Percentiles rank a stretch among this genome's conserved stretches.
These are phyloP conservation scores for Pseudozyma flocculosa DNA, from an alignment of 1,284 basidiomycete species.

Conservation along the genomic window DNA sequence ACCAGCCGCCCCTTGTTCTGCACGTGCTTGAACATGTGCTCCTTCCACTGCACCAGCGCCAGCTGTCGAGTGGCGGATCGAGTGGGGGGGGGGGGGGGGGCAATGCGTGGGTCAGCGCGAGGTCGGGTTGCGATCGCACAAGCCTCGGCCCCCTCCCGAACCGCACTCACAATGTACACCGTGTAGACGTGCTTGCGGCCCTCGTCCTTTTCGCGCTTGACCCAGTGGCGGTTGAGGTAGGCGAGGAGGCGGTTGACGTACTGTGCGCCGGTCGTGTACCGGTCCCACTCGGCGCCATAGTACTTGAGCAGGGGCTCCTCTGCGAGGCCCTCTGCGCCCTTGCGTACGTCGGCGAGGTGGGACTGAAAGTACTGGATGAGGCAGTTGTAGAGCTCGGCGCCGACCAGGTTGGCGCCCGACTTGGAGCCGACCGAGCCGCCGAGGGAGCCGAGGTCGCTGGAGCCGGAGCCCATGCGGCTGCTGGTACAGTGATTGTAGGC, in stretches of 20 bases:
- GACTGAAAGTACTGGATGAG: constrained; percentile 79
- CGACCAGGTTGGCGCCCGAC: constrained; percentile 84
- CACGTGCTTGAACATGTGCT: constrained; percentile 83
- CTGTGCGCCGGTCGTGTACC: constrained; percentile 93
- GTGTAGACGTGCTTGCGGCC: constrained; percentile 92
- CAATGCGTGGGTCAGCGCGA: too few species aligned
- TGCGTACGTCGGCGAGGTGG: constrained; percentile 57
- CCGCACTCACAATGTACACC: constrained; percentile 71
- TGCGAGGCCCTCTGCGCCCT: constrained; percentile 77
- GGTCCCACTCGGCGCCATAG: constrained; percentile 90
- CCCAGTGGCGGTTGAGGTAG: constrained; percentile 98
- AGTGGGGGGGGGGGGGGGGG: too few species aligned
- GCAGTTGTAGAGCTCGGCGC: constrained; percentile 88
- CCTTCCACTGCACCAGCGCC: constrained; percentile 92
- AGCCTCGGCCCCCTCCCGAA: too few species aligned
- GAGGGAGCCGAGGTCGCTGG: constrained; percentile 12
- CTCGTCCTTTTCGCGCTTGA: constrained; percentile 96
- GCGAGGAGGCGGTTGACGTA: constrained; percentile 82
- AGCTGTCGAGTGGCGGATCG: constrained; percentile 65
- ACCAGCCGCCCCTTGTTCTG: constrained; percentile 78
- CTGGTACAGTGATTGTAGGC: constrained; percentile 96
- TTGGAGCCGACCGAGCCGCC: constrained; percentile 30
- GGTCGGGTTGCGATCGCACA: too few species aligned
- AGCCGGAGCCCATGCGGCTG: constrained; percentile 68
- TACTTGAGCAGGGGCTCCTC: constrained; percentile 86